Base-by-base conservation (phyloP, 2,329 filamentous ascomycete genomes). In the Fusarium fracticaudum region DNA sequence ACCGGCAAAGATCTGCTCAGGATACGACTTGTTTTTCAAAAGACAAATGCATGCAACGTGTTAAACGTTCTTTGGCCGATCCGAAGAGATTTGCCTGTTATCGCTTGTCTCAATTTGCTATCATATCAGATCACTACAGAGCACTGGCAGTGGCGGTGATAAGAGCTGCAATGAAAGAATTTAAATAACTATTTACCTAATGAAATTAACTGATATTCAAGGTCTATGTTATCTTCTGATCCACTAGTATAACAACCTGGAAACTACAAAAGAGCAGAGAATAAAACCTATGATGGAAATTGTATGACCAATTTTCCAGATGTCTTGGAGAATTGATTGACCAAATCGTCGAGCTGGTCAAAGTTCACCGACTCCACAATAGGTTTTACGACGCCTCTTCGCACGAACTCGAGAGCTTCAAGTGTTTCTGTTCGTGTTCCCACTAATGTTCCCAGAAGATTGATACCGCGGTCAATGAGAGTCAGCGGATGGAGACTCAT, bases 351-450 rank as follows among this genome's bases (percentile, higher is more conserved):
- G 2, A 73, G 37, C 8, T 71, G 48, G 18, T 60, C 40, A 18
- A 73, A 73, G 4, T 8, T 18, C 1, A 60, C n/a, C 5, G 31
- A 20, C 3, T 60, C 35, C 6, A 76, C 54, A 1, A 47, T 35
- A 3, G 76, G 72, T 18, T 74, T 70, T 2, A 78, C 76, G 9
- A 26, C 40, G 1, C 76, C 64, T 41, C 74, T 50, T 4, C 62
- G 57, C 4, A 85, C 83, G 70, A 85, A 85, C 14, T 83, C 82
- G 3, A 85, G 74, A 3, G 84, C 84, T 64, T 85, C 84, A 0
- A 82, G 61, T 1, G 83, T 83, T 58, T 86, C 84, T 5, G 72
- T 72, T 18, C 82, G 71, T 9, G 82, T 84, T 1, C 84, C 84
- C 1, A 84, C 82, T 13, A 79, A 51, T 0, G 82, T 81, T 0